Conservation (phyloP, 2,329 filamentous ascomycete genomes). For the Botryosphaeria agaves region DNA sequence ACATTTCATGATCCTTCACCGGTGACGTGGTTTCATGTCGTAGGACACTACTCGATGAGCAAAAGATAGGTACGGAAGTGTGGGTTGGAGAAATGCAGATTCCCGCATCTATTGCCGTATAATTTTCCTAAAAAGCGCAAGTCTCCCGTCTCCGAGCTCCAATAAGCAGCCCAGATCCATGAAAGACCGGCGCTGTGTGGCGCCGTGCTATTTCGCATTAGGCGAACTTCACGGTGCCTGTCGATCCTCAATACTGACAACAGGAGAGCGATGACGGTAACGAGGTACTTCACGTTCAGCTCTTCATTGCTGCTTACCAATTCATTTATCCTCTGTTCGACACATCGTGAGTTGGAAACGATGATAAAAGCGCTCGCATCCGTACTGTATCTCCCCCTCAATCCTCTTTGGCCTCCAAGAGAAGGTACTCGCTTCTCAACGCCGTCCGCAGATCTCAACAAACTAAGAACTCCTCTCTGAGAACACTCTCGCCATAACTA, state of each 20-base stretch:
- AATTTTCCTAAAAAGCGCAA: no score
- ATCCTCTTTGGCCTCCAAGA: background rate
- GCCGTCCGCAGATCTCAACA: background rate
- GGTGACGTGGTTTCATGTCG: no score
- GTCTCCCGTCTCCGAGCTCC: no score
- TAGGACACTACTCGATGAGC: no score
- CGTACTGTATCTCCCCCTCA: background rate
- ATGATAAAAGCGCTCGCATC: background rate
- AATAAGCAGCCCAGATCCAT: no score
- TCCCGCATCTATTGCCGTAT: no score
- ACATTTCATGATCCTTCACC: no score
- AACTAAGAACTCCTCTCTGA: background rate
- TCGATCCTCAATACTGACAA: background rate
- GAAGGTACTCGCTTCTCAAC: background rate
- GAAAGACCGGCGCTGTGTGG: no score
- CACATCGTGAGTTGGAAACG: background rate
- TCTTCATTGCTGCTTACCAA: conserved; percentile 2
- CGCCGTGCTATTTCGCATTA: no score
- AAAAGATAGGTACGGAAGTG: no score
- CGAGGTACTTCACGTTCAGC: conserved; percentile 5
- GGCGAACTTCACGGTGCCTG: conserved; percentile 4
- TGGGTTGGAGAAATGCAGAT: no score
- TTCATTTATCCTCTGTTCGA: conserved; percentile 1
- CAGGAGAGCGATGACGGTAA: conserved; percentile 1
- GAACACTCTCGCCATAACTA: no score